Conservation (phyloP, 164 flowering plant genomes). For the Nymphaea thermarum region DNA sequence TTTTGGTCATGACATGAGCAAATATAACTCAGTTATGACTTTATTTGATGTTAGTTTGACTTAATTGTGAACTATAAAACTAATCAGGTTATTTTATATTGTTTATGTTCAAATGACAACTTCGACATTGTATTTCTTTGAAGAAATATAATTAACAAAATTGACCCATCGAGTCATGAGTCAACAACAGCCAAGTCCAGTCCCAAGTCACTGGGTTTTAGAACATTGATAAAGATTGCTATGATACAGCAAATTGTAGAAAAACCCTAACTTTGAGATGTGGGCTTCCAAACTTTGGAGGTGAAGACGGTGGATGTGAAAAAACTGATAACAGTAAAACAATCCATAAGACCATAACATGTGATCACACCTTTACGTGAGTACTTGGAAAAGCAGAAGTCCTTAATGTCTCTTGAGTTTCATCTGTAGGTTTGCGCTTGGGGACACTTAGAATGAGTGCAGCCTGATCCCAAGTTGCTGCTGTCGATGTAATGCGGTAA, state of each 20-base stretch:
- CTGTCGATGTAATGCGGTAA: conserved; percentile 64
- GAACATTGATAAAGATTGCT: neutral
- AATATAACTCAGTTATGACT: no score
- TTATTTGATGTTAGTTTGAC: no score
- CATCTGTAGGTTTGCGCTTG: conserved; percentile 63
- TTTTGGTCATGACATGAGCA: no score
- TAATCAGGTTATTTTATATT: no score
- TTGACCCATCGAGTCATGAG: no score
- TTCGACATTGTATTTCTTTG: no score
- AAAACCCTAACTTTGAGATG: neutral
- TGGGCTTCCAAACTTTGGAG: neutral
- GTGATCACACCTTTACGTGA: conserved; percentile 52
- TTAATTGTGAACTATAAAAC: no score
- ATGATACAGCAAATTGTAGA: neutral
- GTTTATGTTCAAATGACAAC: no score
- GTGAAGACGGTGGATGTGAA: neutral
- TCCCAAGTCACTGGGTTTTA: no score
- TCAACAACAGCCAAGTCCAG: no score
- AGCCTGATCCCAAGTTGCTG: conserved; percentile 81
- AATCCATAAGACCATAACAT: neutral
- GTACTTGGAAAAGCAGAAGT: conserved; percentile 80
- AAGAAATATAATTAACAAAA: no score
- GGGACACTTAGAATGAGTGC: conserved; percentile 83
- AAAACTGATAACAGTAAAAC: neutral
- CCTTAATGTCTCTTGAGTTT: conserved; percentile 76